Percentiles rank a stretch among this genome's conserved stretches.
Evolutionary conservation across 2,329 filamentous ascomycete genomes (phyloP).

Genomic region (Penicillium sp.): DNA sequence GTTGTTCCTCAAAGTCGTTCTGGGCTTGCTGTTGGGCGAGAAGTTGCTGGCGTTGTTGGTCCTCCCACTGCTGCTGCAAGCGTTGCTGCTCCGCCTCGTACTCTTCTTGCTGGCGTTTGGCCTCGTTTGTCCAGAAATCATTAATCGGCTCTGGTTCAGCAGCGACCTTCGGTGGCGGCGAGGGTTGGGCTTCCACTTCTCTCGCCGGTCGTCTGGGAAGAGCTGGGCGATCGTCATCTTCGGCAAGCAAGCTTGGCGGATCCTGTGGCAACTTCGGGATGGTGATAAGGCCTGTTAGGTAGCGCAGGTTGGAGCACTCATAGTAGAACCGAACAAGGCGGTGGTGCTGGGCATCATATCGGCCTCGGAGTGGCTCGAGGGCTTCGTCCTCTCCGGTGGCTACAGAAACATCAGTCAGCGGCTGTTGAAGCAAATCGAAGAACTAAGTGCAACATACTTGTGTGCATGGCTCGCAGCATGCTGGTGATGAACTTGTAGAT

Average conservation of each 20-base stretch:
- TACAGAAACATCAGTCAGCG: conserved; percentile 33
- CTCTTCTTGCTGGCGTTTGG: conserved; percentile 86
- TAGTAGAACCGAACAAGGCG: conserved; percentile 98
- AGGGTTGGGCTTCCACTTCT: conserved; percentile 69
- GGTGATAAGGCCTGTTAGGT: conserved; percentile 92
- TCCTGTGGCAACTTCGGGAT: conserved; percentile 95
- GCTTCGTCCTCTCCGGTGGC: conserved; percentile 92
- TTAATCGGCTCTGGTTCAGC: conserved; percentile 88
- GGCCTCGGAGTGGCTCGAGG: conserved; percentile 77
- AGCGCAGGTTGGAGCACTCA: conserved; percentile 95
- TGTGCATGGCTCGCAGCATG: conserved; percentile 98
- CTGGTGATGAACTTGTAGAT: conserved; percentile 99
- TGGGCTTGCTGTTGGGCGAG: conserved; percentile 82
- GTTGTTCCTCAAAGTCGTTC: conserved; percentile 94
- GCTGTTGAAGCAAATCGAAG: background rate
- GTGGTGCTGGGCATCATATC: conserved; percentile 96
- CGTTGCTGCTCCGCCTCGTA: conserved; percentile 93
- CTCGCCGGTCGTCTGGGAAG: conserved; percentile 71
- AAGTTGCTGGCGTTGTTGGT: conserved; percentile 77
- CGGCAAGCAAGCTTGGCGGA: conserved; percentile 80
- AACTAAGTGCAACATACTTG: conserved; percentile 61
- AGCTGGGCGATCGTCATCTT: conserved; percentile 80
- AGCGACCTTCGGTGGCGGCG: conserved; percentile 66
- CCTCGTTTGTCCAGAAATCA: conserved; percentile 96
- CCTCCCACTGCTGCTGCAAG: conserved; percentile 81